Evolutionary conservation across 2,329 filamentous ascomycete species (phyloP).

Genomic region (Alternaria conjuncta): DNA sequence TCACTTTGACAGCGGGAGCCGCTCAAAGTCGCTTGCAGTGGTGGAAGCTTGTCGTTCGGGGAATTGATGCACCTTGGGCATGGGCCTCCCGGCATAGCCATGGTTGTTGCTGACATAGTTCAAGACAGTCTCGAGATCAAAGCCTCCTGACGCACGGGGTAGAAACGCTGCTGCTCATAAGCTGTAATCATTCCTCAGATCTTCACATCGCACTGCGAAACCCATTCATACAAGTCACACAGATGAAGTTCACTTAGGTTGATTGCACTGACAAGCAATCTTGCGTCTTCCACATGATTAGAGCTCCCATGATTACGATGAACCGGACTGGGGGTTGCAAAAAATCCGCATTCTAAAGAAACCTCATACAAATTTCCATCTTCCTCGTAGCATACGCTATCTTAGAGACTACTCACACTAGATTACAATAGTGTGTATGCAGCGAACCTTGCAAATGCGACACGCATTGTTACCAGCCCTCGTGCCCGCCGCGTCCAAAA

Average conservation of each 20-base stretch:
- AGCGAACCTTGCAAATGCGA: background rate
- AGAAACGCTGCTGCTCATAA: background rate
- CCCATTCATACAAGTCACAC: background rate
- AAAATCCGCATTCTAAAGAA: background rate
- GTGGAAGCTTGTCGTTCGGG: slow-evolving; percentile 5
- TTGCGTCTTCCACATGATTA: background rate
- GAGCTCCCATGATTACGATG: background rate
- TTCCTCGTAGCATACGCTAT: background rate
- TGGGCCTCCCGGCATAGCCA: background rate
- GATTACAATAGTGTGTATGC: background rate
- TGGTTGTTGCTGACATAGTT: background rate
- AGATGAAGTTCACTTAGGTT: background rate
- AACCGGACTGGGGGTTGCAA: background rate
- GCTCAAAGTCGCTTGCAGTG: background rate
- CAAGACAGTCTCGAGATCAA: background rate
- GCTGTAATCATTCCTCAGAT: background rate
- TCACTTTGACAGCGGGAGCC: slow-evolving; percentile 11
- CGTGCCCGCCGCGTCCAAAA: background rate
- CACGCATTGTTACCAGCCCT: background rate
- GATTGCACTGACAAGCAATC: background rate
- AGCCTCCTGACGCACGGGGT: background rate
- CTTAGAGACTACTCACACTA: background rate
- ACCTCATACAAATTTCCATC: background rate
- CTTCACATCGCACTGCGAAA: background rate
- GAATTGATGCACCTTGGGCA: background rate